These are phyloP conservation scores for Cystobasidium sp. DNA, from an alignment of 1,284 basidiomycete genomes.

Conservation along the genomic window DNA sequence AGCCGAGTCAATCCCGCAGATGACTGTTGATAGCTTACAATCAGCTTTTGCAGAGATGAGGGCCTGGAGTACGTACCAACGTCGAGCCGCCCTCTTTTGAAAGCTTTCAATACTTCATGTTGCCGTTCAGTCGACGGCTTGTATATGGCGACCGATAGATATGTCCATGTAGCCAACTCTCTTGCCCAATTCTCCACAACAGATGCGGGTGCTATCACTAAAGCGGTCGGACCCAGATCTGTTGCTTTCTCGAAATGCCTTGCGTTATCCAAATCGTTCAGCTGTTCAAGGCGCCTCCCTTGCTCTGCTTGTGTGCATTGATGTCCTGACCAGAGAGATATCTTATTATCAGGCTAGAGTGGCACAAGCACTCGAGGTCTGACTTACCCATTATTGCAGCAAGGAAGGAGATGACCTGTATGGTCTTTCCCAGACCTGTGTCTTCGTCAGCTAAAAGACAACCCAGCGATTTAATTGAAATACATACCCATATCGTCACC, in stretches of 20 bases:
- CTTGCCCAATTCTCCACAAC: conserved; percentile 80
- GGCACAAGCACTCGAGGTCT: background rate
- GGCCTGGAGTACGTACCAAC: conserved; percentile 62
- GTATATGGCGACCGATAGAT: conserved; percentile 42
- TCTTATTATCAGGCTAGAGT: conserved; percentile 40
- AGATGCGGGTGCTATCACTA: conserved; percentile 78
- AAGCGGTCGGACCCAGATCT: conserved; percentile 66
- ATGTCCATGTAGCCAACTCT: conserved; percentile 74
- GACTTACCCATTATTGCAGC: conserved; percentile 72
- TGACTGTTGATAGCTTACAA: conserved; percentile 60
- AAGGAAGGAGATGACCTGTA: conserved; percentile 84
- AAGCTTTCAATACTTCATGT: conserved; percentile 66
- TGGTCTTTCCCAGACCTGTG: conserved; percentile 69
- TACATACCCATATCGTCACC: conserved; percentile 79
- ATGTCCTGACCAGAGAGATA: conserved; percentile 33
- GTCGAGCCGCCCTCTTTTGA: conserved; percentile 64
- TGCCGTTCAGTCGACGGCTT: conserved; percentile 38
- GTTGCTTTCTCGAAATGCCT: conserved; percentile 36
- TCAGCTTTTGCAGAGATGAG: conserved; percentile 43
- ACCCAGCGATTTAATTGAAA: conserved; percentile 54
- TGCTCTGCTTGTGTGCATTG: conserved; percentile 29
- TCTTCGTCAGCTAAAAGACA: background rate
- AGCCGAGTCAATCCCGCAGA: conserved; percentile 73
- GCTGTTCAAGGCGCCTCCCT: conserved; percentile 11
- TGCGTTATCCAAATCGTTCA: conserved; percentile 14